Base-by-base conservation (phyloP, 78 protist species). In the Parvularia atlantis region DNA sequence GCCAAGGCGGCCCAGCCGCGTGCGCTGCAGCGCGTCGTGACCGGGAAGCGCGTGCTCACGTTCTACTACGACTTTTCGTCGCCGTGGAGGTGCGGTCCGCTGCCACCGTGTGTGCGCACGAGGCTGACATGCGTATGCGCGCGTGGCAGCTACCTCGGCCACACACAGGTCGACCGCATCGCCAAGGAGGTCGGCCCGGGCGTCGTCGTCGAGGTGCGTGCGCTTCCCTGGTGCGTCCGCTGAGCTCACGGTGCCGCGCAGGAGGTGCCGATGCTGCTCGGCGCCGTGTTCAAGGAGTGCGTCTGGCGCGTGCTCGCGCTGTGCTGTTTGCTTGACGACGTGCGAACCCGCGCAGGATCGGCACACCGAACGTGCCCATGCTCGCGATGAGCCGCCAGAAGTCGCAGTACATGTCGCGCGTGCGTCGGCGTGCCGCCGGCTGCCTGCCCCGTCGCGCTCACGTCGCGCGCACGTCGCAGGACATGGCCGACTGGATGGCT, bases 351-450 rank as follows among this genome's bases (percentile, higher is more conserved):
- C n/a, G n/a, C n/a, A n/a, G n/a, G 7, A 64, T 64, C 6, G 69
- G 69, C 19, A 64, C 69, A 16, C 69, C 69, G n/a, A 43, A 43
- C 57, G n/a, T 64, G 39, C 69, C 69, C 11, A 28, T 28, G 50
- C 48, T 39, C 28, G 26, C 53, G 31, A 43, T 37, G n/a, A 1
- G 53, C 1, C 54, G 13, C 28, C 53, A 52, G 31, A 64, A 64
- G 53, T 1, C 2, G 2, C 33, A 33, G 33, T 64, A 37, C 19
- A 5, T 5, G 46, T 4, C 22, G 10, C 14, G 17, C 3, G 66
- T n/a, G n/a, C n/a, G n/a, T n/a, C n/a, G n/a, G n/a, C n/a, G n/a
- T n/a, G n/a, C n/a, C n/a, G n/a, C n/a, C n/a, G n/a, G n/a, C n/a
- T n/a, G n/a, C n/a, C n/a, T n/a, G n/a, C n/a, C n/a, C n/a, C n/a